Conservation (phyloP, 2,329 filamentous ascomycete species). For the Sclerotinia spermophila region DNA sequence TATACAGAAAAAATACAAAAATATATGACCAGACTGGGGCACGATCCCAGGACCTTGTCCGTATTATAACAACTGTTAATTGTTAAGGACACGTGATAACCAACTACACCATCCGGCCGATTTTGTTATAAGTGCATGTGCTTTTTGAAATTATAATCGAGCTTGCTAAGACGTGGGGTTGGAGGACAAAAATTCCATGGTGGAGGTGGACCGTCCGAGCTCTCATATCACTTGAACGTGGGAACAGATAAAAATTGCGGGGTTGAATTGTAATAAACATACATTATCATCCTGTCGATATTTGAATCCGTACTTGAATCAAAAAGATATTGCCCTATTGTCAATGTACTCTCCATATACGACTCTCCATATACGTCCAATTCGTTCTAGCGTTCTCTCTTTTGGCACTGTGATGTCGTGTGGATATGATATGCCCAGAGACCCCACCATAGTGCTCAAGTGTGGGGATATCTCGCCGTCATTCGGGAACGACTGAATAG, state of each 20-base stretch:
- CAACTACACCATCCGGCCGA: conserved; percentile 16
- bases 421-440: neutral
- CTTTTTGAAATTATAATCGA: neutral
- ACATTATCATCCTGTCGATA: neutral
- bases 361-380: neutral
- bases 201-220: neutral
- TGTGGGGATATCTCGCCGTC: conserved; percentile 9
- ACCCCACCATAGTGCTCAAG: neutral
- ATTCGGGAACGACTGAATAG: conserved; percentile 1
- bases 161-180: neutral
- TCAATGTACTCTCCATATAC: neutral
- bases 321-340: neutral
- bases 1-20: neutral
- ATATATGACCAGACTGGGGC: conserved; percentile 8
- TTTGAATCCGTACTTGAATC: too few species aligned
- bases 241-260: neutral
- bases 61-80: neutral
- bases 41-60: conserved; percentile 17
- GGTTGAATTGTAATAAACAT: neutral
- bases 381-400: neutral
- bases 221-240: neutral
- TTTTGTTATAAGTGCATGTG: rapidly evolving
- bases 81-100: conserved; percentile 17
- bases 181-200: neutral
- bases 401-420: neutral